phyloP scores from a whole-genome alignment of 106 monocot genomes.

The Acorus calamus region DNA sequence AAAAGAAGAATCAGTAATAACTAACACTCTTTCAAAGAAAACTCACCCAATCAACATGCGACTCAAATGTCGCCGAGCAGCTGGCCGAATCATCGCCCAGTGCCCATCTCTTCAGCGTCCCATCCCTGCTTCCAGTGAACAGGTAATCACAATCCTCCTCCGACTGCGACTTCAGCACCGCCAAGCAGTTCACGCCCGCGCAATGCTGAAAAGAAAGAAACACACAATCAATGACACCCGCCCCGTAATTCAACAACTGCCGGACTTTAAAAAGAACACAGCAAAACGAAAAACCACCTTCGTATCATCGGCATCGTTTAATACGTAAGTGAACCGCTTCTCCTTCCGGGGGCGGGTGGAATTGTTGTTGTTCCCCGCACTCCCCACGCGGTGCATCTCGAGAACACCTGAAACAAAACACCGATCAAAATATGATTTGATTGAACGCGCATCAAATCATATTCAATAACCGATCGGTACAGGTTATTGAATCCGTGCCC shows the following conservation, averaged over 20 bases:
- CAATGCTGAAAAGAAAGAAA: constrained; percentile 65
- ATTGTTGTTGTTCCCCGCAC: constrained; percentile 65
- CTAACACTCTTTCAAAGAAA: background rate
- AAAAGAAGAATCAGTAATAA: too few relatives aligned
- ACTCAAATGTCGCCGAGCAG: constrained; percentile 86
- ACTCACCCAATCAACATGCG: constrained; percentile 94
- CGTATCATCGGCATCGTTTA: constrained; percentile 81
- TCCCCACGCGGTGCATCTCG: constrained; percentile 88
- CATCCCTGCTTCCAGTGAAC: constrained; percentile 97
- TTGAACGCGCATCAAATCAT: too few relatives aligned
- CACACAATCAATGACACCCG: too few relatives aligned
- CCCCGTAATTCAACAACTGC: too few relatives aligned
- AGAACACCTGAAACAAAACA: constrained; percentile 9
- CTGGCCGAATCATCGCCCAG: constrained; percentile 49
- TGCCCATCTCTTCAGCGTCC: constrained; percentile 85
- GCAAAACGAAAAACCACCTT: constrained; percentile 33
- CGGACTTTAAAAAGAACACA: too few relatives aligned
- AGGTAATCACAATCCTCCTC: constrained; percentile 55
- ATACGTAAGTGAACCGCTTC: constrained; percentile 84
- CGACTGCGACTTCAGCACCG: constrained; percentile 42
- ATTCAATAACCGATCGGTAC: too few relatives aligned
- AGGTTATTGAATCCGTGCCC: too few relatives aligned
- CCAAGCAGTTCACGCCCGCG: constrained; percentile 83
- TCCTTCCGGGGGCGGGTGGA: constrained; percentile 89
- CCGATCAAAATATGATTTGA: too few relatives aligned